Percentiles rank a stretch among this genome's conserved stretches.
These are phyloP conservation scores for Esteya vermicola DNA, from an alignment of 2,329 filamentous ascomycete species.

Conservation along the genomic window DNA sequence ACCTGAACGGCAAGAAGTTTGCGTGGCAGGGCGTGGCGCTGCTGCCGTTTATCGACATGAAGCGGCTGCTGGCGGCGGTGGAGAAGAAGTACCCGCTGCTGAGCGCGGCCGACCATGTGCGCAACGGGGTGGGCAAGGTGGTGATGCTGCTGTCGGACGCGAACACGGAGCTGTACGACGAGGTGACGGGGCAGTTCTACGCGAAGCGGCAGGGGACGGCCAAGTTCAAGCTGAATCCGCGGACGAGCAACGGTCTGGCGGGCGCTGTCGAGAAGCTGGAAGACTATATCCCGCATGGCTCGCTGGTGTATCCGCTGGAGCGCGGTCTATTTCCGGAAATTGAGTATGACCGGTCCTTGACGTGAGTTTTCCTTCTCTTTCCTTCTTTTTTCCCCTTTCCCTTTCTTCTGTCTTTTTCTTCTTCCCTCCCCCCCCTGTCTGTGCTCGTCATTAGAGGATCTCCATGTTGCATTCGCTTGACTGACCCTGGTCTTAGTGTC, in stretches of 20 bases:
- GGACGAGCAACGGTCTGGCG: constrained; percentile 60
- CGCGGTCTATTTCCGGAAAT: constrained; percentile 58
- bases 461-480: neutral
- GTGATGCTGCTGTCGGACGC: constrained; percentile 72
- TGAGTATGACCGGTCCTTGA: constrained; percentile 76
- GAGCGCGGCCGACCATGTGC: constrained; percentile 57
- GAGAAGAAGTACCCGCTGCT: constrained; percentile 68
- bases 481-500: constrained; percentile 50
- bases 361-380: constrained; percentile 30
- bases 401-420: constrained; percentile 12
- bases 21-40: constrained; percentile 94
- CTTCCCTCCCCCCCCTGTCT: too few relatives aligned
- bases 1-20: constrained; percentile 96
- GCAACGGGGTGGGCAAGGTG: constrained; percentile 71
- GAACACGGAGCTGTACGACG: constrained; percentile 67
- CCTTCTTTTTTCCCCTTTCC: neutral
- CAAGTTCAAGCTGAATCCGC: constrained; percentile 60
- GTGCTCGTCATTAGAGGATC: too few relatives aligned
- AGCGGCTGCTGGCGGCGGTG: constrained; percentile 69
- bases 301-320: constrained; percentile 64
- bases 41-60: constrained; percentile 91
- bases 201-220: constrained; percentile 65
- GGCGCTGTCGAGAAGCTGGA: constrained; percentile 73
- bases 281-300: constrained; percentile 70
- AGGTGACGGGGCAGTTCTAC: constrained; percentile 75